These are phyloP conservation scores for Prunus yedoensis DNA, from an alignment of 331 rosid species.

Conservation along the genomic window DNA sequence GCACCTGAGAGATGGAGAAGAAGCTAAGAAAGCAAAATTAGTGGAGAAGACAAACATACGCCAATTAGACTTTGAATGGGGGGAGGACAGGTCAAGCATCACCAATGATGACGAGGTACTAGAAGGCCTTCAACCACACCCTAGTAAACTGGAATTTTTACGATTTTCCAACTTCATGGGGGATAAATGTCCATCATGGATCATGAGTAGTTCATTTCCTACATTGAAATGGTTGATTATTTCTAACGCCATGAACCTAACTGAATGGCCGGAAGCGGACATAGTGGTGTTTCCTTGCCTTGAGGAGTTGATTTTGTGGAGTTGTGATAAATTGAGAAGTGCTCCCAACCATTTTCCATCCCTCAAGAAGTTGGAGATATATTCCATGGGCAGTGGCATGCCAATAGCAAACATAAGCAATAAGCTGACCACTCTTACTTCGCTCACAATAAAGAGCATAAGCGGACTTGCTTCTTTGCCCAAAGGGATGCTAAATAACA, in stretches of 20 bases:
- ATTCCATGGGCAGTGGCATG: too few relatives aligned
- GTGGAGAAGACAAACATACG: neutral
- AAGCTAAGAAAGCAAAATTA: neutral
- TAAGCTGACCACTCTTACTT: too few relatives aligned
- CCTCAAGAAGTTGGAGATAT: accelerated
- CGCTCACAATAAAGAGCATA: too few relatives aligned
- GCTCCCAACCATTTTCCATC: neutral
- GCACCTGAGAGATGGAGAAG: neutral
- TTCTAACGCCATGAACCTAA: neutral
- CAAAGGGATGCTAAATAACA: too few relatives aligned
- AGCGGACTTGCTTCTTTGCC: too few relatives aligned
- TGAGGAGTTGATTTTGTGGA: accelerated
- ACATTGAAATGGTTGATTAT: neutral
- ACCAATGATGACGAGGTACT: neutral
- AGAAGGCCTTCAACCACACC: neutral
- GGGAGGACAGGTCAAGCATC: neutral
- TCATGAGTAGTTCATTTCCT: neutral
- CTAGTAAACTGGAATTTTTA: neutral
- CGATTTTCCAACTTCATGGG: neutral
- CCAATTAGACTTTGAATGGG: accelerated
- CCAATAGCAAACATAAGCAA: too few relatives aligned
- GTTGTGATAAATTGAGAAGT: neutral
- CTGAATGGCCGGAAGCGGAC: neutral
- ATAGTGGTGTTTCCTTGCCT: too few relatives aligned
- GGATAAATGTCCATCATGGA: neutral